Percentiles rank a stretch among this genome's conserved stretches.
These are phyloP conservation scores for Gypsophila paniculata DNA, from an alignment of 179 eudicot genomes.

Conservation along the genomic window DNA sequence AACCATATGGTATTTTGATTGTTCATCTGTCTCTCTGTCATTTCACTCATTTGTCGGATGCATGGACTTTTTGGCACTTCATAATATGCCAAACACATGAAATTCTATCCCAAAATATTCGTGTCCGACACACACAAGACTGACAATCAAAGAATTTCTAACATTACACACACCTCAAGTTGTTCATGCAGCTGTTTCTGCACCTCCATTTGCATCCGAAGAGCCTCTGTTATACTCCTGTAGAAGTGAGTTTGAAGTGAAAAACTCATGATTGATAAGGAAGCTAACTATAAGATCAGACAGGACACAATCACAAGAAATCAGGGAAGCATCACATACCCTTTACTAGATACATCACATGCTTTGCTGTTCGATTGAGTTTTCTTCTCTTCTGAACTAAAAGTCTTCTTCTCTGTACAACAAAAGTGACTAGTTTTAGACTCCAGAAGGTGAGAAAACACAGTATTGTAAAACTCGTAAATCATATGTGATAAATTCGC, in stretches of 20 bases:
- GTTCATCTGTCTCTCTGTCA: no score
- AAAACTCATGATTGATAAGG: neutral
- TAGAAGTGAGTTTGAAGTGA: neutral
- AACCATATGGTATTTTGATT: no score
- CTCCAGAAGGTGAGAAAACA: neutral
- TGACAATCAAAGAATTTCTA: neutral
- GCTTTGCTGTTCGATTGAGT: slow-evolving; percentile 26
- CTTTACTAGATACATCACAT: slow-evolving; percentile 28
- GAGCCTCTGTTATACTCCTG: slow-evolving; percentile 44
- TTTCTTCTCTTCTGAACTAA: slow-evolving; percentile 34
- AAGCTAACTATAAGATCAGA: neutral
- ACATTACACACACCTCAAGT: slow-evolving; percentile 37
- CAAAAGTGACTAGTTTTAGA: neutral
- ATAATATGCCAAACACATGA: no score
- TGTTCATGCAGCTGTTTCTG: slow-evolving; percentile 57
- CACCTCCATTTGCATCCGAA: slow-evolving; percentile 51
- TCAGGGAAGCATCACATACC: slow-evolving; percentile 24
- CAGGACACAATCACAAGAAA: neutral
- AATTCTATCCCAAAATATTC: no score
- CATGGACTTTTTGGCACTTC: no score
- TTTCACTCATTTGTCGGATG: no score
- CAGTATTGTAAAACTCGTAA: neutral
- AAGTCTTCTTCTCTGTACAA: slow-evolving; percentile 29
- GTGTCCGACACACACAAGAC: neutral
- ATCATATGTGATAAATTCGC: slow-evolving; percentile 3